Base-by-base conservation (phyloP, 1,284 basidiomycete genomes). In the Rhodotorula sp. region DNA sequence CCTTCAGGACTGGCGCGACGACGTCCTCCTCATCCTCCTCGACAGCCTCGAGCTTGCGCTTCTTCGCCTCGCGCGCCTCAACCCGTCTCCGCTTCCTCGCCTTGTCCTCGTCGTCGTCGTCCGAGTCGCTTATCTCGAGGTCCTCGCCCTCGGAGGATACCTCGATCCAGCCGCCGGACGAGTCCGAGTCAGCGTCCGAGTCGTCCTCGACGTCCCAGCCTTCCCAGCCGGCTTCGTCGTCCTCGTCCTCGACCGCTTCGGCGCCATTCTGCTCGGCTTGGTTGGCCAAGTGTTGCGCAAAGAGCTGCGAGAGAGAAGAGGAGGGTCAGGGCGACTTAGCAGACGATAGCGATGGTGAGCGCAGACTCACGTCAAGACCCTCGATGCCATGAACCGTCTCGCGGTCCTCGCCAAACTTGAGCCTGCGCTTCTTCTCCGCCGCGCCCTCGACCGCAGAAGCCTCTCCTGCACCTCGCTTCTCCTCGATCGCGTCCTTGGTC, bases 151-250 rank as follows among this genome's bases (percentile, higher is more conserved):
- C 90, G 17, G 88, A 89, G 55, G 86, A 85, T 46, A 98, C 93
- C 72, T 90, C 85, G 67, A 94, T 86, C 95, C 96, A 99, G 8
- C 88, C 90, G 55, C 85, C 86, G 9, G 84, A 84, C 8, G 87
- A 88, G 3, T 88, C 89, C 2, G 83, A 85, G 13, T 84, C 85
- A 46, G 98, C 93, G 73, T 88, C 89, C 2, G 83, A 85, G 11
- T 84, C 85, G 1, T 85, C 85, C 74, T 91, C 91, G 44, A 90
- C 85, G 62, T 97, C 92, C 94, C 95, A 99, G 52, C 88, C 88
- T 53, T 91, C 85, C 94, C 94, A 96, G 29, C 85, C 91, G 2
- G 84, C 86, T 61, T 89, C 88, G 61, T 90, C 88, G 62, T 88
- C 87, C 5, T 61, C 60, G 10, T 87, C 74, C 27, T 77, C 79